phyloP scores from a whole-genome alignment of 768 basidiomycete species.

The Phaffia australis region DNA sequence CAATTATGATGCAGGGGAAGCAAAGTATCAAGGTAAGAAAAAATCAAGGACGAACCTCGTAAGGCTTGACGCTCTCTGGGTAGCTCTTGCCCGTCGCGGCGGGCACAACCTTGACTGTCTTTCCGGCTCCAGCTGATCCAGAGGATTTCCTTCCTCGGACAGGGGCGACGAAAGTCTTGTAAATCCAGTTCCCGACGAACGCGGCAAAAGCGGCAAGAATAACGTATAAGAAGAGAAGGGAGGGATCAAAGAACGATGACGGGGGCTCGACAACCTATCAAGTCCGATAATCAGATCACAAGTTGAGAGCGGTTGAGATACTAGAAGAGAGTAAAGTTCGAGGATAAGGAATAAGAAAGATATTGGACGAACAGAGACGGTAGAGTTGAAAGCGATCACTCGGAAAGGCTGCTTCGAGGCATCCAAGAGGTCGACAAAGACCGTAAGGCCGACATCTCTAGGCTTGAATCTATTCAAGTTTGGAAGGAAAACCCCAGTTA shows the following conservation, averaged over 20 bases:
- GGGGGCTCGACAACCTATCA: slow-evolving; percentile 8
- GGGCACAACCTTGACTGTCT: slow-evolving; percentile 26
- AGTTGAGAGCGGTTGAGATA: not conserved
- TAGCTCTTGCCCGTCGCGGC: slow-evolving; percentile 28
- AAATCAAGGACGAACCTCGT: slow-evolving; percentile 41
- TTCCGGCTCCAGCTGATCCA: slow-evolving; percentile 2
- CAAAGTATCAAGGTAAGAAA: slow-evolving; percentile 26
- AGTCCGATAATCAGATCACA: not conserved
- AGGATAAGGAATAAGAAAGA: not conserved
- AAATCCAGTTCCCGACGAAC: slow-evolving; percentile 32
- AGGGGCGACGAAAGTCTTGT: slow-evolving; percentile 31
- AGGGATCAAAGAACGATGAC: slow-evolving; percentile 1
- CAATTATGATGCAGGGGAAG: not conserved
- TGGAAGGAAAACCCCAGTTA: no score
- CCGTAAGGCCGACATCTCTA: slow-evolving; percentile 2
- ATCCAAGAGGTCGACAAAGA: slow-evolving; percentile 8
- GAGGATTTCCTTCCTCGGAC: slow-evolving; percentile 18
- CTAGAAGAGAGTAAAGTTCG: not conserved
- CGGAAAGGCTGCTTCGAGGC: slow-evolving; percentile 5
- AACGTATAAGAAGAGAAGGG: slow-evolving; percentile 36
- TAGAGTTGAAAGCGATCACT: slow-evolving; percentile 38
- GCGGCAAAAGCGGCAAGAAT: slow-evolving; percentile 33
- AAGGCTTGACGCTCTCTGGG: slow-evolving; percentile 36
- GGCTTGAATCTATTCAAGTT: not conserved
- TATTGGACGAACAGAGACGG: slow-evolving; percentile 33